Evolutionary conservation across 306 rosid genomes (phyloP).

Genomic region (Sesbania bispinosa): DNA sequence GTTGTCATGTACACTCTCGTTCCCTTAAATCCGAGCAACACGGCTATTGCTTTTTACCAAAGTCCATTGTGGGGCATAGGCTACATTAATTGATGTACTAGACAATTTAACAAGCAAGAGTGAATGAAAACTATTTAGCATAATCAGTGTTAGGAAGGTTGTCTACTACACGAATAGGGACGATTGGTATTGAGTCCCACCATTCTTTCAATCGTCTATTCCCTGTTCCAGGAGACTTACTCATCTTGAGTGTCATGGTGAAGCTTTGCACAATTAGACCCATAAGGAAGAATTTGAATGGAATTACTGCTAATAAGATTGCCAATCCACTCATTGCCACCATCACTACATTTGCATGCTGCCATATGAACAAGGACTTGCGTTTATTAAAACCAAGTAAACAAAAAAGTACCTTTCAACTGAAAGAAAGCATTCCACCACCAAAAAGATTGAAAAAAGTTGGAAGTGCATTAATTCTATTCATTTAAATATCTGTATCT

Average conservation of each 20-base stretch:
- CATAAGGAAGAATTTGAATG: conserved; percentile 64
- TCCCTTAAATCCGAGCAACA: neutral
- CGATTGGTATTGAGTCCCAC: conserved; percentile 93
- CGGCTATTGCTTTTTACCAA: neutral
- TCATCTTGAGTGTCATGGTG: conserved; percentile 34
- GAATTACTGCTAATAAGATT: conserved; percentile 54
- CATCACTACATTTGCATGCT: conserved; percentile 79
- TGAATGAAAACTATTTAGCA: conserved; percentile 8
- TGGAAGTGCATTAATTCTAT: neutral
- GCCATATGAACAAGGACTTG: conserved; percentile 22
- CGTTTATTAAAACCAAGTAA: neutral
- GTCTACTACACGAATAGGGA: conserved; percentile 61
- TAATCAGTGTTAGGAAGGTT: conserved; percentile 9
- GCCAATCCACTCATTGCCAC: conserved; percentile 50
- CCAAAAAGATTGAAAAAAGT: neutral
- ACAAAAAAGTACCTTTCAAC: neutral
- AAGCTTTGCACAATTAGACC: conserved; percentile 46
- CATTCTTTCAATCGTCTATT: conserved; percentile 78
- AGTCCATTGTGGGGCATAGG: neutral
- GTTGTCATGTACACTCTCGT: neutral
- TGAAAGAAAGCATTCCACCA: neutral
- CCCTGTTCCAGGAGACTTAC: conserved; percentile 40
- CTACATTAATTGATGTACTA: neutral
- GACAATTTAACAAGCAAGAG: neutral
- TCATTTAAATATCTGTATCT: neutral